Evolutionary conservation across 352 stramenopile species (phyloP).

Genomic region (Pythium pyrilobum): DNA sequence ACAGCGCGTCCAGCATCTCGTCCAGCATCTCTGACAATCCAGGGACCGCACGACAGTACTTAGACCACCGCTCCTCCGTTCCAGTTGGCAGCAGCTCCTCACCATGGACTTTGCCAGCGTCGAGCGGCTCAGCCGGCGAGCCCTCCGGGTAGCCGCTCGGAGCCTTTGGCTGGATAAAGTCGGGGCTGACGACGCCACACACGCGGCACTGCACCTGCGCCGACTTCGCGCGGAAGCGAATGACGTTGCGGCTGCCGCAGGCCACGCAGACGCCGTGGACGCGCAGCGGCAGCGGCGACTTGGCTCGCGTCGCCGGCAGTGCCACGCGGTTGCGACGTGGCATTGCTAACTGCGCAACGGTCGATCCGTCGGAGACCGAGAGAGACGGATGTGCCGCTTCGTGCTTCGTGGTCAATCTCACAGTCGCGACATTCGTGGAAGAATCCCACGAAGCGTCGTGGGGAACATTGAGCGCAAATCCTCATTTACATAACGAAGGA

Average conservation of each 20-base stretch:
- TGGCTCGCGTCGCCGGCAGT: background rate
- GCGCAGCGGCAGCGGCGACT: conserved; percentile 7
- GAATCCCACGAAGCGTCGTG: conserved; percentile 7
- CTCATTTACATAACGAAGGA: background rate
- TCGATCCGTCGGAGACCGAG: too few species aligned
- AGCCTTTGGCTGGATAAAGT: conserved; percentile 33
- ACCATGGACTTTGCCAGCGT: conserved; percentile 23
- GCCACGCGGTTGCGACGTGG: conserved; percentile 3
- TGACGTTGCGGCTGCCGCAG: conserved; percentile 39
- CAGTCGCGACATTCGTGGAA: too few species aligned
- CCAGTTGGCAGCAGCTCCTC: background rate
- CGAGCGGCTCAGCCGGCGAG: conserved; percentile 20
- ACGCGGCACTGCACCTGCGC: conserved; percentile 37
- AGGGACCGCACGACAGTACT: background rate
- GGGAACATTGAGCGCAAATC: too few species aligned
- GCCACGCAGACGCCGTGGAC: conserved; percentile 45
- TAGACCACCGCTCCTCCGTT: too few species aligned
- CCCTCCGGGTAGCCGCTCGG: conserved; percentile 11
- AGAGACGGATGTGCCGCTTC: too few species aligned
- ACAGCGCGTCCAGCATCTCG: conserved; percentile 42
- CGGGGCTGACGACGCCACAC: conserved; percentile 41
- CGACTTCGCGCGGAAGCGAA: background rate
- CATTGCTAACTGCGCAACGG: too few species aligned
- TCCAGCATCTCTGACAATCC: conserved; percentile 34
- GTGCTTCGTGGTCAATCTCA: too few species aligned